A percentile compares a stretch with the other conserved stretches of the same genome.
Evolutionary conservation across 352 stramenopile species (phyloP).

Genomic region (Phytopythium chamaehyphon): DNA sequence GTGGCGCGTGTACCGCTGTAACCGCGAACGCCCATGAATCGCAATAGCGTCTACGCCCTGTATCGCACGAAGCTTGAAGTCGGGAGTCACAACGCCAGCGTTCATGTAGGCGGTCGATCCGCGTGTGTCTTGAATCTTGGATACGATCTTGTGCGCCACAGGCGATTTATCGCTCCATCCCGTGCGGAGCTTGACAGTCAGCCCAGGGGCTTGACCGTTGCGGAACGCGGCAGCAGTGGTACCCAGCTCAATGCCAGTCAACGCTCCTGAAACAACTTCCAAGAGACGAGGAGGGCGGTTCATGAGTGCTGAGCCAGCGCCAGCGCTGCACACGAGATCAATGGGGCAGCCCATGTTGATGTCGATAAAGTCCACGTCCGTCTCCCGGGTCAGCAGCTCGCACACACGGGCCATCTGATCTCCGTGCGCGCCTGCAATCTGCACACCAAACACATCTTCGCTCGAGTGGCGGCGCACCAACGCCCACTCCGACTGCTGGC

Average conservation of each 20-base stretch:
- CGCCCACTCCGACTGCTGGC: constrained; percentile 95
- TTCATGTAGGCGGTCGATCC: constrained; percentile 73
- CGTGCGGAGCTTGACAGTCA: constrained; percentile 98
- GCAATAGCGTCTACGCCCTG: constrained; percentile 74
- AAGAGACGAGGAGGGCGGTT: constrained; percentile 86
- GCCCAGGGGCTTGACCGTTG: constrained; percentile 43
- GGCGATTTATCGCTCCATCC: constrained; percentile 96
- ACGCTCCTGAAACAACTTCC: constrained; percentile 86
- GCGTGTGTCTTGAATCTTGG: constrained; percentile 82
- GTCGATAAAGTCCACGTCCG: constrained; percentile 97
- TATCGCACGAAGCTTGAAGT: constrained; percentile 65
- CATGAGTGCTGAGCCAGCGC: constrained; percentile 94
- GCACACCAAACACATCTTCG: constrained; percentile 98
- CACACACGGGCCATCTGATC: constrained; percentile 93
- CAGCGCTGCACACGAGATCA: constrained; percentile 89
- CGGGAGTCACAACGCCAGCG: constrained; percentile 56
- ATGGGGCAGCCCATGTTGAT: constrained; percentile 99
- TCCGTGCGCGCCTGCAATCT: constrained; percentile 91
- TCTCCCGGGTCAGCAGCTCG: constrained; percentile 92
- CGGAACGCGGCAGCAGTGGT: constrained; percentile 25
- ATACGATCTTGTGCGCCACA: constrained; percentile 91
- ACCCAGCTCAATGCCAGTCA: constrained; percentile 79
- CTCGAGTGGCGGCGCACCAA: constrained; percentile 94
- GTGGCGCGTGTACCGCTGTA: constrained; percentile 97
- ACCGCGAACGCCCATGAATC: constrained; percentile 95